Base-by-base conservation (phyloP, 2,329 filamentous ascomycete species). In the Verticillium nonalfalfae region DNA sequence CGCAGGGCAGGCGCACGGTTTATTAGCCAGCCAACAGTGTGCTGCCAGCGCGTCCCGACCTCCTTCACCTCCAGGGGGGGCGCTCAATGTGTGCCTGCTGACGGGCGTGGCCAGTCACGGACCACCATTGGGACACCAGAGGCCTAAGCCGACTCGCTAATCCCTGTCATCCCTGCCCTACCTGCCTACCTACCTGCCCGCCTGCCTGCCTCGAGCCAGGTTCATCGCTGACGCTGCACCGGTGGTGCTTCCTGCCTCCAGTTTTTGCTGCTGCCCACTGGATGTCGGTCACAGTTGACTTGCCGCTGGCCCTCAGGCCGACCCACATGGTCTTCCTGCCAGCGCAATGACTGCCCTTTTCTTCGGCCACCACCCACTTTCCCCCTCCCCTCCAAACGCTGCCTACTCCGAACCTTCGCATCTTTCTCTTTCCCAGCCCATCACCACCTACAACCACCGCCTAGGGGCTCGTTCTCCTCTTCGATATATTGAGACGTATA, bases 1-100 rank as follows among this genome's bases (percentile, higher is more conserved):
- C 26, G 26, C 26, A 31, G 39, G 62, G 61, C 61, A 59, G 54
- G 40, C 35, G 54, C 62, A 50, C 57, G 66, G 68, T 31, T 31
- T 31, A 66, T 65, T 68, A 68, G 61, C 63, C 67, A 66, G 69
- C 69, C 69, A 70, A 69, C 67, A 67, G 65, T 65, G 68, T 70
- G 69, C 67, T 66, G 65, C 68, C 67, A 65, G 57, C 60, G 58
- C 61, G 60, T 60, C 62, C 57, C 59, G 62, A n/a, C 35, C 14
- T 26, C 31, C 18, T 50, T 50, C 18, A 31, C 35, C 38, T 21
- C 14, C 15, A 11, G 45, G 35, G 13, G 7, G 21, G 55, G 31
- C 11, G 33, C 15, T 18, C 31, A 18, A 9, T 15, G 45, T 52
- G 52, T 59, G 58, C 60, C 59, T 55, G 56, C 61, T 61, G 62